Base-by-base conservation (phyloP, 1,284 basidiomycete genomes). In the Phaffia rhodozyma region DNA sequence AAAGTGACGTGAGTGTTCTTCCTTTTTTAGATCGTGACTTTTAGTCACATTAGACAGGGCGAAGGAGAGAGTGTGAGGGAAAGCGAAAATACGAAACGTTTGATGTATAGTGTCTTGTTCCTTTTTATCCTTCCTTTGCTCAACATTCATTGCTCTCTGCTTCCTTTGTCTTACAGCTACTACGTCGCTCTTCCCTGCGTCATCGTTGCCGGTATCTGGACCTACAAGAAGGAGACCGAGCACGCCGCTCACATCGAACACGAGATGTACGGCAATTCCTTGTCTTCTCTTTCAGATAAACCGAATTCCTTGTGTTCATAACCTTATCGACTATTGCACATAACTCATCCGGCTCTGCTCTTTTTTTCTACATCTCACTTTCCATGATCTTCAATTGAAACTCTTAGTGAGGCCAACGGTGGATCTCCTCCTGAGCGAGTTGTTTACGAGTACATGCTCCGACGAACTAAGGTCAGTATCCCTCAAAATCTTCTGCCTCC, bases 191-290 rank as follows among this genome's bases (percentile, higher is more conserved):
- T 66, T 48, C 64, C 64, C 29, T 51, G 32, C 30, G 32, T 48
- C 50, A 5, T 58, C 55, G 23, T 54, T 29, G 52, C 47, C 34
- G 30, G 29, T 25, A 18, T 66, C 64, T 62, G 48, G 43, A 51
- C 54, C 38, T 61, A 61, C 60, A 58, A 58, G 55, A 53, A 53
- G 49, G 60, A 61, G 64, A 32, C n/a, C 2, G 60, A 66, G 51
- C 64, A 66, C 60, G 43, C 51, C 21, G 60, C 64, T 43, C 64
- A 66, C 60, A 48, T 62, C 25, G 60, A 58, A 1, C 64, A 66
- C 64, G 56, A 59, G 52, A 58, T 52, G 64, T 66, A 21, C 49
- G 64, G 55, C n/a, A 30, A n/a, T 32, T 27, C 23, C 34, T 50
- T 20, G n/a, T 53, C 3, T 32, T 34, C 27, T 54, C 18, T 34